Conservation (phyloP, 2,329 filamentous ascomycete genomes). For the Monilinia vaccinii-corymbosi region DNA sequence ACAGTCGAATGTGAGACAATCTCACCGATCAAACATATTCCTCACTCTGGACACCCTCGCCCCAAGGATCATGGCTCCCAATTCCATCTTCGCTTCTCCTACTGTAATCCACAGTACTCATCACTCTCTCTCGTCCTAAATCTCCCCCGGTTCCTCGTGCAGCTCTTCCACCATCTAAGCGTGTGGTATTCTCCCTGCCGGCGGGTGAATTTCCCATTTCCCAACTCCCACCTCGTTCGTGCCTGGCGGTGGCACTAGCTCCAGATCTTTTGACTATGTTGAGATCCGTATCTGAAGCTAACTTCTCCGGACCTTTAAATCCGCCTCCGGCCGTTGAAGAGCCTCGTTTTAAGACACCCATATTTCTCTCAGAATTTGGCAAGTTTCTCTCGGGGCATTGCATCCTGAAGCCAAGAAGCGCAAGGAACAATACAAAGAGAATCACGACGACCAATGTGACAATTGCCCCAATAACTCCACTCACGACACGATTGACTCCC, state of each 20-base stretch:
- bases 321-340: constrained; percentile 15
- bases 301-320: constrained; percentile 28
- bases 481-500: constrained; percentile 13
- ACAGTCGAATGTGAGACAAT: background rate
- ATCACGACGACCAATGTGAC: constrained; percentile 19
- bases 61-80: constrained; percentile 21
- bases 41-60: constrained; percentile 23
- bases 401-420: constrained; percentile 23
- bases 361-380: constrained; percentile 1
- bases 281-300: constrained; percentile 27
- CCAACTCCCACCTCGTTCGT: constrained; percentile 30
- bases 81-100: constrained; percentile 23
- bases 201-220: constrained; percentile 22
- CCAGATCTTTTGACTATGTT: constrained; percentile 17
- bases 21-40: constrained; percentile 19
- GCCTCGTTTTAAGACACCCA: constrained; percentile 11
- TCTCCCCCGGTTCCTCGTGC: constrained; percentile 12
- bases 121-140: constrained; percentile 16
- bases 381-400: constrained; percentile 9
- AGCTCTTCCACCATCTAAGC: constrained; percentile 21
- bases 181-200: constrained; percentile 7
- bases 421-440: constrained; percentile 11
- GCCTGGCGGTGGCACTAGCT: constrained; percentile 17
- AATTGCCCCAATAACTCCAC: constrained; percentile 27
- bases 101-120: constrained; percentile 19